A percentile compares a stretch with the other conserved stretches of the same genome.
phyloP scores from a whole-genome alignment of 2,329 filamentous ascomycete genomes.

The Trichoderma arundinaceum region DNA sequence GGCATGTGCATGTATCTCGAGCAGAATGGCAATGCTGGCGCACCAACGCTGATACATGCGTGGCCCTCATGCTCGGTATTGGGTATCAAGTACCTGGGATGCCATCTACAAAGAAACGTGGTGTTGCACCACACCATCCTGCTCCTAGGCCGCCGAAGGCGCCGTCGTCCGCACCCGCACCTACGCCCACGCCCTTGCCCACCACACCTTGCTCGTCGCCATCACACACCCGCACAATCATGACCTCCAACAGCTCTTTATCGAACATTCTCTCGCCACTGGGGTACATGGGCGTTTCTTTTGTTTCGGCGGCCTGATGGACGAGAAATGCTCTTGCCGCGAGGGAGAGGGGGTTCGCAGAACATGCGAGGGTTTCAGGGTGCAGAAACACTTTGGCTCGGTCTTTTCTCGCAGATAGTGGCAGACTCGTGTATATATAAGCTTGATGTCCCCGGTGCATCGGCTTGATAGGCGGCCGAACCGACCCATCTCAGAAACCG shows the following conservation, averaged over 20 bases:
- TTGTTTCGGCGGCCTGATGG: neutral
- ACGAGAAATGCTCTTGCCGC: neutral
- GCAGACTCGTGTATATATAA: slow-evolving; percentile 6
- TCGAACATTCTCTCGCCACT: slow-evolving; percentile 16
- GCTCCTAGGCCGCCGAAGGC: slow-evolving; percentile 2
- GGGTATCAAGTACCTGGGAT: slow-evolving; percentile 3
- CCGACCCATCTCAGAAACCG: neutral
- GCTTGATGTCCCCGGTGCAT: slow-evolving; percentile 20
- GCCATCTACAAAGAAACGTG: slow-evolving; percentile 24
- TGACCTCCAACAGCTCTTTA: neutral
- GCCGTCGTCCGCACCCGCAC: slow-evolving; percentile 27
- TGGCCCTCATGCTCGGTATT: neutral
- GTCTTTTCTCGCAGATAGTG: neutral
- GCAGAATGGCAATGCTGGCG: neutral
- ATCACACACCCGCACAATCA: neutral
- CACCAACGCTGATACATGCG: neutral
- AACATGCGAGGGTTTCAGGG: neutral
- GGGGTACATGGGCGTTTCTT: neutral
- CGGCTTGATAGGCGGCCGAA: slow-evolving; percentile 16
- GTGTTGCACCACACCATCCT: slow-evolving; percentile 29
- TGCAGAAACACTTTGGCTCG: neutral
- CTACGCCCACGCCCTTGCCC: neutral
- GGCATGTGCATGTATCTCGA: slow-evolving; percentile 14
- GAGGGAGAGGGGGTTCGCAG: slow-evolving; percentile 1
- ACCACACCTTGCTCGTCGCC: neutral